A percentile compares a stretch with the other conserved stretches of the same genome.
phyloP scores from a whole-genome alignment of 805 yeast genomes.

The Sungouiella thailandica region DNA sequence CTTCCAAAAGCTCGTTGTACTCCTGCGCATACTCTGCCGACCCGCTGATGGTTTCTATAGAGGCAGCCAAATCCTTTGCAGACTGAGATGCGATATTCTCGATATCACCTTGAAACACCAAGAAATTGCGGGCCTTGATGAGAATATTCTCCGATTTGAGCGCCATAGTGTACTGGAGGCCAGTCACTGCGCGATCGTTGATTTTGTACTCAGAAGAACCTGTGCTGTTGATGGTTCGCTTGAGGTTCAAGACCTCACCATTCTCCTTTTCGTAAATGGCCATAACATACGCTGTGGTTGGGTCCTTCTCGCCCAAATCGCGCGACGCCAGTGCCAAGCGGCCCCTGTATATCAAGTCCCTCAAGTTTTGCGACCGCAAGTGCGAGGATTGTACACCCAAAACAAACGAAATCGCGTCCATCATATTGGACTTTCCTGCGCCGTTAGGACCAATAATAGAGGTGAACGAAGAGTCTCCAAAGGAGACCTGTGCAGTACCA shows the following conservation, averaged over 20 bases:
- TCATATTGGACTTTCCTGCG: constrained; percentile 94
- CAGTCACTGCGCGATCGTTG: constrained; percentile 56
- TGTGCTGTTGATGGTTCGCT: constrained; percentile 50
- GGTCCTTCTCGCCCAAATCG: constrained; percentile 28
- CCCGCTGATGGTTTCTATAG: constrained; percentile 83
- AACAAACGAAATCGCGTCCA: constrained; percentile 96
- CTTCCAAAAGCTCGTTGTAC: constrained; percentile 60
- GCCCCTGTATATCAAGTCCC: constrained; percentile 81
- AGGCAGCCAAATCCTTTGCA: constrained; percentile 62
- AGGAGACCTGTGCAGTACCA: constrained; percentile 71
- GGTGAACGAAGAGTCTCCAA: constrained; percentile 80
- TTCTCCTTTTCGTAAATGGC: constrained; percentile 65
- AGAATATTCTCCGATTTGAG: constrained; percentile 76
- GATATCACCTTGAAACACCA: constrained; percentile 96
- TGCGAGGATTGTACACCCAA: constrained; percentile 76
- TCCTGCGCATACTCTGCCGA: constrained; percentile 63
- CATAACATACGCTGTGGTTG: constrained; percentile 64
- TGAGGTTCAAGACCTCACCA: constrained; percentile 56
- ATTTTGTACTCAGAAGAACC: constrained; percentile 70
- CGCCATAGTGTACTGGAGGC: constrained; percentile 57
- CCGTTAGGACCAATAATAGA: constrained; percentile 98
- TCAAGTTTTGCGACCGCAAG: constrained; percentile 66
- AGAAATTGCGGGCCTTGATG: constrained; percentile 83
- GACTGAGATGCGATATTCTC: constrained; percentile 89
- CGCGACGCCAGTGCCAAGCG: constrained; percentile 19